A percentile compares a stretch with the other conserved stretches of the same genome.
Conservation (phyloP, 2,329 filamentous ascomycete genomes). For the Orbilia brochopaga region DNA sequence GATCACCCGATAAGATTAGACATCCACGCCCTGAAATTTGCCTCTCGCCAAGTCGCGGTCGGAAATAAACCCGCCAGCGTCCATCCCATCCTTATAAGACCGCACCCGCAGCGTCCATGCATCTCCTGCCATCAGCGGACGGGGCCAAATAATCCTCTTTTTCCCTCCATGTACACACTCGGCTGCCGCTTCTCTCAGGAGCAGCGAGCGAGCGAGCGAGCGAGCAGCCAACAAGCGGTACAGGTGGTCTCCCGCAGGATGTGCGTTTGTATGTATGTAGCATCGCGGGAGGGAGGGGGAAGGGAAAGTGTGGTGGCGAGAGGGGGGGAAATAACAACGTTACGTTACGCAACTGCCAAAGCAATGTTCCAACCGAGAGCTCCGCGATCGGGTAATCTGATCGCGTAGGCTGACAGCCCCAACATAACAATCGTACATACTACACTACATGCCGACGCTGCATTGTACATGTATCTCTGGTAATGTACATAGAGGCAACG, state of each 20-base stretch:
- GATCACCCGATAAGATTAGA: constrained; percentile 45
- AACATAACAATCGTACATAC: not conserved
- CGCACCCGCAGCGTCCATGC: no score
- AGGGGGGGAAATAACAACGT: constrained; percentile 3
- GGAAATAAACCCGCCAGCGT: not conserved
- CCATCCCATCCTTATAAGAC: no score
- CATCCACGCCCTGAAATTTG: not conserved
- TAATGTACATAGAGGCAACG: no score
- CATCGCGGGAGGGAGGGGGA: not conserved
- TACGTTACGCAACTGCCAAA: constrained; percentile 5
- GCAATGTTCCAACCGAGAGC: constrained; percentile 41
- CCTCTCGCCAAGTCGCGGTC: constrained; percentile 4
- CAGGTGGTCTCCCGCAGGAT: no score
- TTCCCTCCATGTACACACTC: no score
- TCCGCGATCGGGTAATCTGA: constrained; percentile 39
- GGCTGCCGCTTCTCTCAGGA: no score
- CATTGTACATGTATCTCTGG: no score
- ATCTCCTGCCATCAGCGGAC: no score
- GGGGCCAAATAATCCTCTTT: no score
- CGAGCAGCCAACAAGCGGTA: no score
- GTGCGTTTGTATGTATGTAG: no score
- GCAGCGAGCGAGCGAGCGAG: no score
- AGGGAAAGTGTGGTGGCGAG: not conserved
- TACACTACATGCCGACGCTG: not conserved
- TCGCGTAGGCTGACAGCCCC: constrained; percentile 10